A percentile compares a stretch with the other conserved stretches of the same genome.
These are phyloP conservation scores for Coniosporium uncinatum DNA, from an alignment of 2,329 filamentous ascomycete species.

Conservation along the genomic window DNA sequence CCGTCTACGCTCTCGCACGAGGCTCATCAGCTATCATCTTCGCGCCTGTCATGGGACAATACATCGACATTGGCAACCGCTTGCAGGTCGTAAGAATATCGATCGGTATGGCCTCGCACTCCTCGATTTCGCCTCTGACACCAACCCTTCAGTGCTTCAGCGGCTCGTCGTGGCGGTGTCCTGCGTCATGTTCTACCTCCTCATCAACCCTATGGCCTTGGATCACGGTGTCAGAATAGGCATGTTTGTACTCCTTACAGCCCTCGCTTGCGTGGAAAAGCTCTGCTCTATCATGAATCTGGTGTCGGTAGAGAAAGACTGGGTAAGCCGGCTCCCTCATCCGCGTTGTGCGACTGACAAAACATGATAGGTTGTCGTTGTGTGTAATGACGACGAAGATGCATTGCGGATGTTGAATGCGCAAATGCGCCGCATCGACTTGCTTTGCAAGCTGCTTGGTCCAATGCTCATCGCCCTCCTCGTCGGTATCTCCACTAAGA, in stretches of 20 bases:
- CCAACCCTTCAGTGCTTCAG: constrained; percentile 17
- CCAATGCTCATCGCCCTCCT: constrained; percentile 46
- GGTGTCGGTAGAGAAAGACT: constrained; percentile 66
- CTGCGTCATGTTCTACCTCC: constrained; percentile 11
- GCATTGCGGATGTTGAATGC: constrained; percentile 39
- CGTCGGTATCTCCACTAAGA: constrained; percentile 37
- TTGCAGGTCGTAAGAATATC: constrained; percentile 28
- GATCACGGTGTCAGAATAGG: neutral
- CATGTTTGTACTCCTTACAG: neutral
- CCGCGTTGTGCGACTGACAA: no score
- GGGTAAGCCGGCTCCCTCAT: constrained; percentile 40
- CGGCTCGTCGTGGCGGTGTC: constrained; percentile 22
- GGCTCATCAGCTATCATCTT: constrained; percentile 51
- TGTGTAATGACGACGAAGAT: constrained; percentile 33
- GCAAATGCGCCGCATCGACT: constrained; percentile 53
- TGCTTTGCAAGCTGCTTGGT: constrained; percentile 50
- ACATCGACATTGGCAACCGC: constrained; percentile 48
- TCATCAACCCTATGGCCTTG: constrained; percentile 1
- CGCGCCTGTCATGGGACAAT: constrained; percentile 50
- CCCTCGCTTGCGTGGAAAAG: constrained; percentile 65
- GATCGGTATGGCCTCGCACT: constrained; percentile 17
- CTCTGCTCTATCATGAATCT: constrained; percentile 58
- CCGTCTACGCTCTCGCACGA: constrained; percentile 62
- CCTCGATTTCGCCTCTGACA: neutral
- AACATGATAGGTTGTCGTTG: constrained; percentile 38